These are phyloP conservation scores for Fusarium neocosmosporiellum DNA, from an alignment of 2,329 filamentous ascomycete species.

Conservation along the genomic window DNA sequence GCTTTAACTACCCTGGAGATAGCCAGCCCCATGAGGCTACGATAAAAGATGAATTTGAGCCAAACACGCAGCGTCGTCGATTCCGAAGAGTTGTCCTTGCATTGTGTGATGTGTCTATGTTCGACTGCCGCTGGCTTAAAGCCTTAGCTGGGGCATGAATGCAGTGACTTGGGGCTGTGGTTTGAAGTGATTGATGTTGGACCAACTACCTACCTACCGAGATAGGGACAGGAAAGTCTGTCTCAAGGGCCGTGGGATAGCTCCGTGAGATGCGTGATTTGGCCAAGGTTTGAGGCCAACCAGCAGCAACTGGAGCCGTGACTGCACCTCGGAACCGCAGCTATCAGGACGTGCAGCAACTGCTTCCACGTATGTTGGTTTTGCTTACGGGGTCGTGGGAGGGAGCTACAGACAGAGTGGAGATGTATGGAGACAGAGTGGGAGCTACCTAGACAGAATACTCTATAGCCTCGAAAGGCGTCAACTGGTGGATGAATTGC, in stretches of 20 bases:
- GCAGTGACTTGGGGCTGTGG: neutral
- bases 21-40: constrained; percentile 50
- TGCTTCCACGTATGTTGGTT: neutral
- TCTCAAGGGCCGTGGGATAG: neutral
- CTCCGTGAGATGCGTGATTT: neutral
- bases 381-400: neutral
- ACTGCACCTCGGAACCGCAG: neutral
- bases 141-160: neutral
- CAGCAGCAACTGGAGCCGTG: neutral
- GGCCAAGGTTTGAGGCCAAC: neutral
- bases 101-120: constrained; percentile 2
- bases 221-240: neutral
- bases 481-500: constrained; percentile 9
- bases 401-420: neutral
- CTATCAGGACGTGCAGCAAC: neutral
- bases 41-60: constrained; percentile 52
- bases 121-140: neutral
- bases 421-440: neutral
- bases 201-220: neutral
- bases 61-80: constrained; percentile 45
- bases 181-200: neutral
- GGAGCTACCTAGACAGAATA: neutral
- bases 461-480: neutral
- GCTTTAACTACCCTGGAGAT: constrained; percentile 48
- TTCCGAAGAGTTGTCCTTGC: constrained; percentile 18